These are phyloP conservation scores for Ganoderma lingzhi DNA, from an alignment of 1,284 basidiomycete species.

Conservation along the genomic window DNA sequence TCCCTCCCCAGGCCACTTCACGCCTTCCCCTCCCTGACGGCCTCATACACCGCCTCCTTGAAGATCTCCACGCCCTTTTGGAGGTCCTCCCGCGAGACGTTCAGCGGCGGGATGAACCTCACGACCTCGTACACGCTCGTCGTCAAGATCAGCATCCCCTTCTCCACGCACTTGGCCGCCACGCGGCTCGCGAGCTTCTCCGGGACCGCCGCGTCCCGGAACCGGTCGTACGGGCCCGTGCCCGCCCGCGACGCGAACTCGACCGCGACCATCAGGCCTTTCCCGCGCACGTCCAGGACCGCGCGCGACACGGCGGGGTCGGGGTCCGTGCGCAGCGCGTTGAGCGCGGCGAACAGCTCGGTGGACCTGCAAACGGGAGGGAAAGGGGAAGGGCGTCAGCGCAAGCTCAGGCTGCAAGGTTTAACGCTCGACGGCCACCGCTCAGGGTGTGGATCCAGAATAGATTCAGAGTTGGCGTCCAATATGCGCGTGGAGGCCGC, in stretches of 20 bases:
- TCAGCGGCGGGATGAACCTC: constrained; percentile 81
- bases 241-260: constrained; percentile 76
- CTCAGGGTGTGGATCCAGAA: background rate
- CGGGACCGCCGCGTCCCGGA: constrained; percentile 53
- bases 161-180: constrained; percentile 83
- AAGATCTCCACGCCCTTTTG: constrained; percentile 67
- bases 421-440: background rate
- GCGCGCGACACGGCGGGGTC: constrained; percentile 59
- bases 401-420: background rate
- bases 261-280: constrained; percentile 83
- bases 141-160: constrained; percentile 83
- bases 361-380: constrained; percentile 60
- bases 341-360: constrained; percentile 74
- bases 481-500: background rate
- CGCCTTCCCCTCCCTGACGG: constrained; percentile 53
- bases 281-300: constrained; percentile 82
- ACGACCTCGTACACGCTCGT: constrained; percentile 84
- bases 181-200: constrained; percentile 79
- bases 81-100: constrained; percentile 70
- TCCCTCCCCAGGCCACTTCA: no score
- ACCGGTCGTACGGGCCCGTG: constrained; percentile 52
- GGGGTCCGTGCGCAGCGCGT: constrained; percentile 61
- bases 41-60: constrained; percentile 67
- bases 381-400: background rate
- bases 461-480: background rate